A percentile compares a stretch with the other conserved stretches of the same genome.
Conservation (phyloP, 108 stramenopile genomes). For the Pseudonitzschia delicatissima region DNA sequence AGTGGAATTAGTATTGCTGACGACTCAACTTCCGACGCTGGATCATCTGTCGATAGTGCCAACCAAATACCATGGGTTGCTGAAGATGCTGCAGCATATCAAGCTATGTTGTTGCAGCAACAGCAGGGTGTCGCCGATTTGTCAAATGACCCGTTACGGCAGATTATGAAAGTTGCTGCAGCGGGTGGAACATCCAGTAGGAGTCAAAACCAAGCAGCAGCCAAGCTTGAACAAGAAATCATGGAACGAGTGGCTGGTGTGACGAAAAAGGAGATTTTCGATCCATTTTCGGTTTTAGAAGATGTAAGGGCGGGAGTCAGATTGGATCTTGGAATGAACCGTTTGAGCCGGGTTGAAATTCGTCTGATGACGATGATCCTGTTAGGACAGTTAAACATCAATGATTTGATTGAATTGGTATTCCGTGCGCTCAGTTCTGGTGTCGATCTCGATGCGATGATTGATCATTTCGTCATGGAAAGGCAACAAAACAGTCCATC, state of each 20-base stretch:
- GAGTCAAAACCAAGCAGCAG: conserved; percentile 16
- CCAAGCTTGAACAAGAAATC: conserved; percentile 37
- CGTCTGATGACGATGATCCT: conserved; percentile 67
- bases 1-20: background rate
- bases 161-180: conserved; percentile 39
- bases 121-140: conserved; percentile 14
- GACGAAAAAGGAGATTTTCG: conserved; percentile 48
- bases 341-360: conserved; percentile 49
- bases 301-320: conserved; percentile 58
- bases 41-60: conserved; percentile 18
- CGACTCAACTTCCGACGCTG: conserved; percentile 6
- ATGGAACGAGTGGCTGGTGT: conserved; percentile 29
- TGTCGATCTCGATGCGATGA: conserved; percentile 36
- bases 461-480: conserved; percentile 29
- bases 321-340: conserved; percentile 71
- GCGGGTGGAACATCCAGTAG: conserved; percentile 25
- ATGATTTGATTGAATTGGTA: conserved; percentile 57
- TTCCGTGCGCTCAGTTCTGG: conserved; percentile 55
- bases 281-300: conserved; percentile 65
- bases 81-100: conserved; percentile 53
- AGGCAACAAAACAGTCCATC: conserved; percentile 7
- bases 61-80: conserved; percentile 29
- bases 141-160: conserved; percentile 33
- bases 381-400: conserved; percentile 56
- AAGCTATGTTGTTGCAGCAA: conserved; percentile 47